Evolutionary conservation across 805 yeast species (phyloP), one percentile per base, ranked within the genome.

Genomic region (Teunomyces pallodes): DNA sequence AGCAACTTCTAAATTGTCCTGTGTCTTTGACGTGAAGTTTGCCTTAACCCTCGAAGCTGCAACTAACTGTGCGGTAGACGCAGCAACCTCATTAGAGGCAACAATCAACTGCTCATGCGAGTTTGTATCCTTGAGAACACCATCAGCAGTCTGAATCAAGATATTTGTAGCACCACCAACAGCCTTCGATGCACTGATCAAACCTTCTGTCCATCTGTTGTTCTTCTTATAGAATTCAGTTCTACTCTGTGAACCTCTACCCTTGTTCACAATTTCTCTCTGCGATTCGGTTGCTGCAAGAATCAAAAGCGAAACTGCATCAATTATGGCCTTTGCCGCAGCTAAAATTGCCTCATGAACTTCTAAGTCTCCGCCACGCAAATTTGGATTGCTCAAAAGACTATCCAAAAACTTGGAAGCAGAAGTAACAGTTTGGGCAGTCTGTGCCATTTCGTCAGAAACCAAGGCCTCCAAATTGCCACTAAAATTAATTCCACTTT

Each of bases 141-240:
- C 94, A 67, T 89, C 94, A 0, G 96, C 95, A n/a, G 89, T 86
- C 50, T 80, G 80, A 50, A 90, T 90, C 53, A 90, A 75, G n/a
- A 85, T 72, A 58, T 84, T 86, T 2, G 97, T 90, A 0, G 96
- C 81, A 2, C 81, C 80, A 1, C 95, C 96, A 35, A 90, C 94
- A 1, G 92, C 84, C 57, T 86, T 84, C 1, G 96, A 89, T 13
- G 96, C 96, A 50, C 95, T 86, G 28, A 90, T 83, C 48, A 90
- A 81, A 17, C 97, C 97, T 67, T 90, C 96, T 0, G 96, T 88
- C 97, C 97, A 90, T 58, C 92, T 78, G 65, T 84, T 90, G 64
- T 90, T 87, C 67, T 88, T 89, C 64, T 85, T 87, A 69, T 90
- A 90, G 64, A 85, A 90, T 40, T 86, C 87, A 10, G 90, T 81